Conservation (phyloP, 1,139 yeast genomes). For the Candida pseudoviswanathii region DNA sequence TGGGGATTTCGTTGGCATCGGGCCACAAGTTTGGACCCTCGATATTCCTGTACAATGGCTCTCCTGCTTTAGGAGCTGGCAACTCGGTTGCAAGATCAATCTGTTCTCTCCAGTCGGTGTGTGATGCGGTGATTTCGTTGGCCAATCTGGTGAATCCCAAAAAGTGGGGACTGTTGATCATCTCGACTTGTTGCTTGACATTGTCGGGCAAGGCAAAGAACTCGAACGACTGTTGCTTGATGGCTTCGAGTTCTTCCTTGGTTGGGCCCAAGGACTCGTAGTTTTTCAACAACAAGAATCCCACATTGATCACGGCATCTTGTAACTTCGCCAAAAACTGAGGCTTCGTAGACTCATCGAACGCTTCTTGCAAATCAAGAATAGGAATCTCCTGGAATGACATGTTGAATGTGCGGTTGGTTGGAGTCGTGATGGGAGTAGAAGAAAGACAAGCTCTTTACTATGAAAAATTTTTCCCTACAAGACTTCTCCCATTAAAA, state of each 20-base stretch:
- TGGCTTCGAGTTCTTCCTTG: slow-evolving; percentile 36
- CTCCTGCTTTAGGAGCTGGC: slow-evolving; percentile 46
- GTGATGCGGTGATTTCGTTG: slow-evolving; percentile 63
- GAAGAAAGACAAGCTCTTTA: neutral
- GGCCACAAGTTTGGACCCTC: slow-evolving; percentile 74
- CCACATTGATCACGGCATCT: slow-evolving; percentile 60
- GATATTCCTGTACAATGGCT: slow-evolving; percentile 56
- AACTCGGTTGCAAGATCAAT: slow-evolving; percentile 67
- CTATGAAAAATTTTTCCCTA: neutral
- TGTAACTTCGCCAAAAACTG: slow-evolving; percentile 49
- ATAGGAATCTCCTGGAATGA: slow-evolving; percentile 36
- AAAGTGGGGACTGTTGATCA: slow-evolving; percentile 67
- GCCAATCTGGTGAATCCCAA: slow-evolving; percentile 68
- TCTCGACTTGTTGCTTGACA: slow-evolving; percentile 55
- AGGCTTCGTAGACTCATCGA: slow-evolving; percentile 40
- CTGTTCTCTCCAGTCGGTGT: slow-evolving; percentile 68
- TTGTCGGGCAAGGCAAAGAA: slow-evolving; percentile 57
- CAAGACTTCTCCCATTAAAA: neutral
- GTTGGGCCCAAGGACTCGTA: slow-evolving; percentile 40
- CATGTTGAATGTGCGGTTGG: slow-evolving; percentile 16
- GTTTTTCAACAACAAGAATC: slow-evolving; percentile 57
- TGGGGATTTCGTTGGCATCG: slow-evolving; percentile 47
- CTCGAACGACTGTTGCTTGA: slow-evolving; percentile 46
- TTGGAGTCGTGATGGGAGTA: neutral
- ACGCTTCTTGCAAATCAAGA: slow-evolving; percentile 35